Evolutionary conservation across 441 rosid genomes (phyloP), one percentile per base, ranked within the genome.

Genomic region (Rhodomyrtus psidioides): DNA sequence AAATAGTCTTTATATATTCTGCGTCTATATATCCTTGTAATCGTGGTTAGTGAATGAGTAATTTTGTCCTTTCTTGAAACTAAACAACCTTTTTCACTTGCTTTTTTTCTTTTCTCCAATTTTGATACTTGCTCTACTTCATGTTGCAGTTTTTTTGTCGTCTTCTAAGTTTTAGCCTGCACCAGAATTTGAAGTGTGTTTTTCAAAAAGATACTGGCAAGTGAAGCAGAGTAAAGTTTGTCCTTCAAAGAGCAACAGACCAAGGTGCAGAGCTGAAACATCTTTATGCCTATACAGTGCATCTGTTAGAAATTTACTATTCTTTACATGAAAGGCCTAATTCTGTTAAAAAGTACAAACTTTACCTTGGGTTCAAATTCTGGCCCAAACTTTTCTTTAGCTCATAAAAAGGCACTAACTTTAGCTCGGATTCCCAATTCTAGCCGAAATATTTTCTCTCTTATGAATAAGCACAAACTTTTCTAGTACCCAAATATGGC

Each of bases 181-280:
- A 6, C 49, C 79, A 70, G 46, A 55, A 62, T 86, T 14, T 34
- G 74, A 83, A 89, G 62, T 86, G 91, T 93, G 95, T 82, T 90
- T 74, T 76, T 44, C 53, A 90, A 30, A 79, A 90, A 87, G 83
- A 85, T 84, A 46, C 85, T 85, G 87, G 86, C 84, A 87, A 83
- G 85, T 81, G 84, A 30, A 39, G 55, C 85, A 9, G 93, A 93
- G 83, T 90, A 87, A 84, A n/a, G 82, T 82, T 46, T 88, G 55
- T 86, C 93, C 9, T 75, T 54, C 15, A 91, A 87, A 62, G 91
- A 93, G 85, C 93, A 91, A 84, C 88, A 82, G 84, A 88, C 85
- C 49, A 92, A 93, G 94, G 95, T 93, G 87, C 59, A 54, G n/a
- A 10, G 79, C 79, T 21, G 49, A 65, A 65, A 19, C 46, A 70